Evolutionary conservation across 129 eudicot species (phyloP).

Genomic region (Flaveria ramosissima): DNA sequence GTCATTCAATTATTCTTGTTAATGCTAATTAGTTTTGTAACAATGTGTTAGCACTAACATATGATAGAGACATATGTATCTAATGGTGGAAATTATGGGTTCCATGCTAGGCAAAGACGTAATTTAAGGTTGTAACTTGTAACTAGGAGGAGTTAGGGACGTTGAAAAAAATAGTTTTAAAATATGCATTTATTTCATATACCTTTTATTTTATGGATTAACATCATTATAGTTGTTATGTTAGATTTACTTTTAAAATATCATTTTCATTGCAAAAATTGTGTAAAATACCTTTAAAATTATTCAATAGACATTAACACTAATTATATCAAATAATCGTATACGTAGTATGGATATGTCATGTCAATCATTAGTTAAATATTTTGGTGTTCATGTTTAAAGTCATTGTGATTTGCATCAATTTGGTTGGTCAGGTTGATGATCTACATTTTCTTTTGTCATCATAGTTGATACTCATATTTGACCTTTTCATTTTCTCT

Average conservation of each 20-base stretch:
- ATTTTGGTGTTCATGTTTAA: not conserved
- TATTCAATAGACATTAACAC: not conserved
- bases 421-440: not conserved
- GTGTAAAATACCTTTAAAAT: not conserved
- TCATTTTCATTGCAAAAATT: not conserved
- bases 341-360: not conserved
- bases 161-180: not conserved
- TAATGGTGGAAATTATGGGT: too few species aligned
- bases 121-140: too few species aligned
- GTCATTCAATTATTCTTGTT: too few species aligned
- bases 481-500: not conserved
- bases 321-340: not conserved
- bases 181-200: not conserved
- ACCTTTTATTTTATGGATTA: not conserved
- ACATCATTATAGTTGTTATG: not conserved
- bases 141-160: too few species aligned
- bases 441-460: not conserved
- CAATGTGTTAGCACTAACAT: too few species aligned
- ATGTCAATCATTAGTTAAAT: not conserved
- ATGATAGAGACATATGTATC: too few species aligned
- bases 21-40: too few species aligned
- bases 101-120: too few species aligned
- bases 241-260: not conserved
- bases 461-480: not conserved
- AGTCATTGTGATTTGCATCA: not conserved